Evolutionary conservation across 139 green algal genomes (phyloP), one percentile per base, ranked within the genome.

Genomic region (Gonium pectorale): DNA sequence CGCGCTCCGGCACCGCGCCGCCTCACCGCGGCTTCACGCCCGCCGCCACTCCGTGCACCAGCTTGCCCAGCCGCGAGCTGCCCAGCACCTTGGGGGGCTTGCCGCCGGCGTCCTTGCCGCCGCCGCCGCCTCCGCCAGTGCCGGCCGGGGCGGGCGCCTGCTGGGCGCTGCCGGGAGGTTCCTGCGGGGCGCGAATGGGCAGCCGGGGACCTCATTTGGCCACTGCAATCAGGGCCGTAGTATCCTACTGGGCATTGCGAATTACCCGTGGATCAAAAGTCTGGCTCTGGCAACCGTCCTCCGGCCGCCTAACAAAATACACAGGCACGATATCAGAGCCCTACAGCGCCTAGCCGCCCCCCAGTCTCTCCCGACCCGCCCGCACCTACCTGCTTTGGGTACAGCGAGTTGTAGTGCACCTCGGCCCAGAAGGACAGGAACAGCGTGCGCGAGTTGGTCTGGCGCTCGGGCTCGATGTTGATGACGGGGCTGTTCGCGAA

Each of bases 401-500:
- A 92, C 0, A 95, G 54, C 6, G 64, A 88, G 83, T 94, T 93
- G 91, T 94, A 95, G 72, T 94, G 92, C n/a, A 95, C 94, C 89
- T 96, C 94, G 37, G 94, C 94, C 94, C 94, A 97, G 82, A 97
- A 97, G 59, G 83, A 90, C 19, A 97, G 86, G 56, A 90, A 94
- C 60, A 95, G 81, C 24, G 89, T 71, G 5, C 91, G 74, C 0
- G 44, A 46, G 73, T 38, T 80, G 44, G 56, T 69, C 35, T 49
- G 59, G 22, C 86, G 7, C 27, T 24, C 69, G 0, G 95, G 94
- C 66, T 91, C 56, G 33, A 98, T 93, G 73, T 91, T 87, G 29
- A 98, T 90, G 21, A 98, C 82, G 49, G 51, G 85, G 31, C 77
- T 54, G 5, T 95, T 70, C 35, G 81, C 52, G 81, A 90, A 98